phyloP scores from a whole-genome alignment of 306 rosid species.

The Medicago lupulina region DNA sequence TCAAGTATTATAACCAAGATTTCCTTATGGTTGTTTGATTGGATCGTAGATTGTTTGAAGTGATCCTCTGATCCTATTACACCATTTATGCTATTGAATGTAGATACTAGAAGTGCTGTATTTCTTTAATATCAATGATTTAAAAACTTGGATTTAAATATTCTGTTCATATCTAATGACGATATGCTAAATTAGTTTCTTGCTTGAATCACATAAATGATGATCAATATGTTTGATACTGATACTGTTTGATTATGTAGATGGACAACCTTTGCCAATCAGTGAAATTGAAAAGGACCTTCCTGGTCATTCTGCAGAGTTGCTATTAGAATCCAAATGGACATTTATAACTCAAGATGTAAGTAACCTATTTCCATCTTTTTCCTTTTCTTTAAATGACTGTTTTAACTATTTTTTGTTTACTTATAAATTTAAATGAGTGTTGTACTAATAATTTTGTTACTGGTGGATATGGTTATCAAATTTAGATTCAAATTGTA shows the following conservation, averaged over 20 bases:
- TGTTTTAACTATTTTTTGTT: neutral
- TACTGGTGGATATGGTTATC: neutral
- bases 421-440: neutral
- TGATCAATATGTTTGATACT: slow-evolving; percentile 8
- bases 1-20: slow-evolving; percentile 1
- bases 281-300: slow-evolving; percentile 70
- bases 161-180: neutral
- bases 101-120: slow-evolving; percentile 15
- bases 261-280: slow-evolving; percentile 63
- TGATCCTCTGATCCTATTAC: neutral
- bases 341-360: slow-evolving; percentile 87
- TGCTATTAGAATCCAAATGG: slow-evolving; percentile 78
- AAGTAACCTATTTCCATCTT: slow-evolving; percentile 22
- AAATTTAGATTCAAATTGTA: neutral
- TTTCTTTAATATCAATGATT: slow-evolving; percentile 14
- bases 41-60: neutral
- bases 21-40: slow-evolving; percentile 1
- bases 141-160: neutral
- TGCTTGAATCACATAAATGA: slow-evolving; percentile 16
- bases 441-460: neutral
- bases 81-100: slow-evolving; percentile 1
- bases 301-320: slow-evolving; percentile 64
- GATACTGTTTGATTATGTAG: slow-evolving; percentile 48
- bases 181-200: neutral
- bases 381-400: neutral